These are phyloP conservation scores for Camelina hispida DNA, from an alignment of 345 rosid genomes.

Conservation along the genomic window DNA sequence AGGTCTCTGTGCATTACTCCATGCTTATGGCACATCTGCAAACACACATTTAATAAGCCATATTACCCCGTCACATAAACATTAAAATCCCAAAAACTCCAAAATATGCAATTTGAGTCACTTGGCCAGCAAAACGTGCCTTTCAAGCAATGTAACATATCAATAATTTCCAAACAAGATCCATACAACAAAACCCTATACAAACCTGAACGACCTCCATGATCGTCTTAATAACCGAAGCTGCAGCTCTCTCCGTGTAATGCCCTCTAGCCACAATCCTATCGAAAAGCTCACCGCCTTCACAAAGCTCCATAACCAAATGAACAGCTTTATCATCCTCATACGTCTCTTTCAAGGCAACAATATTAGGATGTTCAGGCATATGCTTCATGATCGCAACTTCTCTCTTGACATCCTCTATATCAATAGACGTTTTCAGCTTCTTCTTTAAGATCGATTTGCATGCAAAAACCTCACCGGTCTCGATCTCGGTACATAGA, in stretches of 20 bases:
- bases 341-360: conserved; percentile 70
- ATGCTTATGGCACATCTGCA: conserved; percentile 82
- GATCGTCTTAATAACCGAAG: conserved; percentile 74
- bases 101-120: not conserved
- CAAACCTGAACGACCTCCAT: conserved; percentile 87
- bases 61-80: not conserved
- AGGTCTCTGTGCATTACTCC: conserved; percentile 94
- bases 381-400: conserved; percentile 88
- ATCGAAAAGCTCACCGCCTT: conserved; percentile 93
- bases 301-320: conserved; percentile 94
- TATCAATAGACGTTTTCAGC: conserved; percentile 77
- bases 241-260: conserved; percentile 95
- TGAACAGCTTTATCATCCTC: conserved; percentile 94
- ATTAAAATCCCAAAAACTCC: not conserved
- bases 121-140: not conserved
- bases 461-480: conserved; percentile 70
- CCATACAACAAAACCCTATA: not conserved
- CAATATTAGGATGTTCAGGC: conserved; percentile 76
- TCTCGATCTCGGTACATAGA: conserved; percentile 70
- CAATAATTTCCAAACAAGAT: not conserved
- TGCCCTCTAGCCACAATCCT: conserved; percentile 93
- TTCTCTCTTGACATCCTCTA: conserved; percentile 91
- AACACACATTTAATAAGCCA: conserved; percentile 21
- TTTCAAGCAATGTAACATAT: conserved; percentile 4
- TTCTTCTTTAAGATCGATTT: conserved; percentile 91